Base-by-base conservation (phyloP, 2,329 filamentous ascomycete species). In the Beauveria rudraprayagi region DNA sequence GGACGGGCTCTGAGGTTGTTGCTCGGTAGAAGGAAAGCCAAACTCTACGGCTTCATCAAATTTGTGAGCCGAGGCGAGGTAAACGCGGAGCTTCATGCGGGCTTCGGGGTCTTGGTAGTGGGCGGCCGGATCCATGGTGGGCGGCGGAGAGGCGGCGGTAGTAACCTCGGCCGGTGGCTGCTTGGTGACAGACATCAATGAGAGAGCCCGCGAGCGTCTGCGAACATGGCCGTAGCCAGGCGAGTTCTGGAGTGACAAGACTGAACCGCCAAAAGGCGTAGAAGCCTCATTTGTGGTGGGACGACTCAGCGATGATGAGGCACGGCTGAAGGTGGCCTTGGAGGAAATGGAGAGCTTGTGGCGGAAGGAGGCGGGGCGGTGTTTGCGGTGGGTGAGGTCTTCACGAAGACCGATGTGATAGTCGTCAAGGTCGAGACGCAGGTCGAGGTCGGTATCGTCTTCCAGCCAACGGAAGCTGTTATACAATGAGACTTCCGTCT, bases 1-100 rank as follows among this genome's bases (percentile, higher is more conserved):
- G 22, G 19, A 37, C 3, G 30, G 67, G 65, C 50, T 58, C 51
- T 67, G 63, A 4, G 65, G 60, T 6, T 65, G 67, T n/a, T 74
- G 73, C 40, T 85, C 81, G 41, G 78, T 78, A 0, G 87, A 85
- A 0, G 92, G 91, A 68, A 97, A 97, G 0, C 93, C 93, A 73
- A 95, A 97, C 71, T 96, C 90, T 57, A 97, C 84, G 1, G 91
- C 92, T 74, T 97, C 93, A n/a, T 97, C 93, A 67, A 97, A 97
- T 71, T 96, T 96, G 66, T 96, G 90, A 1, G 92, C 89, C 1
- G 92, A 96, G 8, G 90, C 89, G 22, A 96, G 83, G 68, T 92
- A 96, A 7, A 91, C 86, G 14, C 92, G 86, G 22, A 97, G 78
- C 74, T 95, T 96, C 67, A 91, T 80, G 40, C 93, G 85, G 44